phyloP scores from a whole-genome alignment of 106 monocot genomes.

The Chionographis japonica region DNA sequence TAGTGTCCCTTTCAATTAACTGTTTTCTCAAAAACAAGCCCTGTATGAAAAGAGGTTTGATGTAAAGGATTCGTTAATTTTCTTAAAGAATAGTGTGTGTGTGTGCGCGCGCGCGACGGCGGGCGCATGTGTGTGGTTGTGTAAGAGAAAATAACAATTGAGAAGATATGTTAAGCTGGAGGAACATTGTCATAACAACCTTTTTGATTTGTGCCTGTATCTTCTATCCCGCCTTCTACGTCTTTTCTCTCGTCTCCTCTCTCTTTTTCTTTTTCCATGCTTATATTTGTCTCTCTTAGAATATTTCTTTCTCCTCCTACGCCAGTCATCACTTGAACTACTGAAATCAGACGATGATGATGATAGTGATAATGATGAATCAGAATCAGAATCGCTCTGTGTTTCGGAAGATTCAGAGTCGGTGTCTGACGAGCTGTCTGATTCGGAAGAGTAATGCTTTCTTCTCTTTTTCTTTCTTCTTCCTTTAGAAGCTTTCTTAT shows the following conservation, averaged over 20 bases:
- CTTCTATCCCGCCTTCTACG: constrained; percentile 57
- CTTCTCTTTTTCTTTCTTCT: constrained; percentile 72
- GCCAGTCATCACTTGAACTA: constrained; percentile 80
- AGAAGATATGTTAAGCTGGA: too few relatives aligned
- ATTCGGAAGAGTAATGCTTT: constrained; percentile 66
- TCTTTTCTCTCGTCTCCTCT: constrained; percentile 59
- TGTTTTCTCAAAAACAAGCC: too few relatives aligned
- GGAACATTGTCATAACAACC: constrained; percentile 22
- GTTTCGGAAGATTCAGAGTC: constrained; percentile 57
- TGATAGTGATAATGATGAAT: constrained; percentile 36
- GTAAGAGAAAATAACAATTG: too few relatives aligned
- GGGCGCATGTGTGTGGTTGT: too few relatives aligned
- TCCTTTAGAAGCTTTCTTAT: constrained; percentile 63
- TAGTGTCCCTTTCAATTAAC: too few relatives aligned
- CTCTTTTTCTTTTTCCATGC: constrained; percentile 70
- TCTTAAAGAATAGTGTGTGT: too few relatives aligned
- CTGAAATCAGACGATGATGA: constrained; percentile 69
- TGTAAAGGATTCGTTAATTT: too few relatives aligned
- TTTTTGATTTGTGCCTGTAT: constrained; percentile 60
- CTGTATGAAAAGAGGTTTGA: too few relatives aligned
- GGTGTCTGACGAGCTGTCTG: constrained; percentile 49
- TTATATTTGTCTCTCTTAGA: constrained; percentile 65
- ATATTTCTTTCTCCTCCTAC: constrained; percentile 50
- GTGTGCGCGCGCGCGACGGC: too few relatives aligned
- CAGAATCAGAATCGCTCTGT: constrained; percentile 71